These are phyloP conservation scores for Colletotrichum coccodes DNA, from an alignment of 2,329 filamentous ascomycete species.

Conservation along the genomic window DNA sequence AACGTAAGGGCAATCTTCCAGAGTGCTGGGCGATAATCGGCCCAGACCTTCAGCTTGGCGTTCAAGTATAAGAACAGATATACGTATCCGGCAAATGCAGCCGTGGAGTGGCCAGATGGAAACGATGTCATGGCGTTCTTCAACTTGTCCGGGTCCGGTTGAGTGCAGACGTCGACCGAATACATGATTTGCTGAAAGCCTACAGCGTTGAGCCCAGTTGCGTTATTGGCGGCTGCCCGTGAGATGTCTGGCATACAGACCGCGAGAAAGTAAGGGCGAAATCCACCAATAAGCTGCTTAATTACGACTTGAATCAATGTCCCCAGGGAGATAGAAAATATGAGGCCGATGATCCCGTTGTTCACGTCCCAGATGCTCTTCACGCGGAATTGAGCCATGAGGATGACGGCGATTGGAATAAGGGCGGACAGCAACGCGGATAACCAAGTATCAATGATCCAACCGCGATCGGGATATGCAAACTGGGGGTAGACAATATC, in stretches of 20 bases:
- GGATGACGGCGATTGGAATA: constrained; percentile 66
- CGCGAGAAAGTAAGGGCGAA: constrained; percentile 71
- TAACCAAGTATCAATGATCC: constrained; percentile 69
- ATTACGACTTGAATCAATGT: constrained; percentile 74
- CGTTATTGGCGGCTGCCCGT: constrained; percentile 50
- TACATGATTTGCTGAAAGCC: constrained; percentile 73
- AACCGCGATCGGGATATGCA: constrained; percentile 71
- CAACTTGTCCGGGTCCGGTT: constrained; percentile 61
- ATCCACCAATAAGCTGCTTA: constrained; percentile 73
- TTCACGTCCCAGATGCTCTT: constrained; percentile 68
- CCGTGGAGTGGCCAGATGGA: constrained; percentile 75
- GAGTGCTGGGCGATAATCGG: constrained; percentile 72
- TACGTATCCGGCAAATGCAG: constrained; percentile 70
- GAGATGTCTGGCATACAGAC: constrained; percentile 70
- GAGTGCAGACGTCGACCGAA: constrained; percentile 69
- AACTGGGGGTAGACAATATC: constrained; percentile 72
- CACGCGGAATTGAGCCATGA: constrained; percentile 67
- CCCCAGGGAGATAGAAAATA: constrained; percentile 68
- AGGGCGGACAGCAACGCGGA: constrained; percentile 66
- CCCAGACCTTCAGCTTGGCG: constrained; percentile 77
- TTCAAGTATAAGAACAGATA: constrained; percentile 77
- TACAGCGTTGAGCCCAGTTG: constrained; percentile 50
- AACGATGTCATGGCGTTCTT: constrained; percentile 73
- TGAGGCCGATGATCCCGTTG: constrained; percentile 69
- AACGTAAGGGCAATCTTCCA: constrained; percentile 73